Conservation (phyloP, 2,329 filamentous ascomycete species). For the Pseudogymnoascus sp. region DNA sequence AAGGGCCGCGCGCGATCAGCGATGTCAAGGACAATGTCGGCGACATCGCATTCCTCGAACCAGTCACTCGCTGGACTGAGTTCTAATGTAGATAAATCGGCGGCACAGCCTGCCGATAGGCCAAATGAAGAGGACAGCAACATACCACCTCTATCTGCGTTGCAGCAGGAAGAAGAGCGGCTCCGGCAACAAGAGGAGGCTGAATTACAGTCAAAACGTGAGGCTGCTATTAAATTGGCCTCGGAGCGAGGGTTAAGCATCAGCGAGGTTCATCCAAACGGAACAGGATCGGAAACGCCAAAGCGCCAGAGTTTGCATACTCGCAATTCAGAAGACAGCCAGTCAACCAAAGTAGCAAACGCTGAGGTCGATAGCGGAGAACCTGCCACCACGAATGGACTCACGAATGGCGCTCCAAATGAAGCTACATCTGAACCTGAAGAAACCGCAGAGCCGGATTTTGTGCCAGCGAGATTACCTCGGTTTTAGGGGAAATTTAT, state of each 20-base stretch:
- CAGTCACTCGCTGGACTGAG: slow-evolving; percentile 19
- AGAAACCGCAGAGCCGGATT: slow-evolving; percentile 30
- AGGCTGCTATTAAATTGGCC: slow-evolving; percentile 46
- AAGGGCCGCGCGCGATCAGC: slow-evolving; percentile 39
- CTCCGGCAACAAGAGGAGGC: slow-evolving; percentile 41
- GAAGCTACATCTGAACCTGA: slow-evolving; percentile 14
- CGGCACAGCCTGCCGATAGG: slow-evolving; percentile 28
- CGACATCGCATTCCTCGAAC: slow-evolving; percentile 30
- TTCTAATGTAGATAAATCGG: slow-evolving; percentile 22
- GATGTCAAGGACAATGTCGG: slow-evolving; percentile 48
- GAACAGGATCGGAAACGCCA: not conserved
- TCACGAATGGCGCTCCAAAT: not conserved
- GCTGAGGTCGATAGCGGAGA: not conserved
- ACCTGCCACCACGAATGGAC: not conserved
- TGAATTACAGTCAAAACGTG: slow-evolving; percentile 44
- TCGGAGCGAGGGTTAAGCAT: slow-evolving; percentile 40
- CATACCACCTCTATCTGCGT: slow-evolving; percentile 42
- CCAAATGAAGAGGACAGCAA: slow-evolving; percentile 20
- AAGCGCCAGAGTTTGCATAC: not conserved
- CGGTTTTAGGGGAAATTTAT: slow-evolving; percentile 35
- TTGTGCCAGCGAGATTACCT: slow-evolving; percentile 53
- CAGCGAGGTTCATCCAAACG: slow-evolving; percentile 10
- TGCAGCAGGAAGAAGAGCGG: slow-evolving; percentile 46
- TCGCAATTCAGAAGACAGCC: not conserved
- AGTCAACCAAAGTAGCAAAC: not conserved